Evolutionary conservation across 169 alveolate genomes (phyloP), one percentile per base, ranked within the genome.

Genomic region (Perkinsus chesapeaki): DNA sequence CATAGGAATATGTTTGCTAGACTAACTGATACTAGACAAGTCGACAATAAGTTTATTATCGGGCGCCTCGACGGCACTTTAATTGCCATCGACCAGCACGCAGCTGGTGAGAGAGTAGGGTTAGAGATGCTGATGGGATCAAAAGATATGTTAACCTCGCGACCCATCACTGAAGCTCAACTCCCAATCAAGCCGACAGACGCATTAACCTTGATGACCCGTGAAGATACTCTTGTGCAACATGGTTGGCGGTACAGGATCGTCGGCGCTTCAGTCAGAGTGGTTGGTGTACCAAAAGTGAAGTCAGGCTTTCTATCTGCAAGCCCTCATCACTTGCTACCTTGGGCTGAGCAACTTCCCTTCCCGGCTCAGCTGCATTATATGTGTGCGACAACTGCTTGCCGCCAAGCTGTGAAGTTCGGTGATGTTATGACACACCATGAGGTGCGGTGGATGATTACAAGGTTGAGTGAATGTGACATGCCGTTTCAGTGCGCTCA

Each of bases 51-150:
- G 82, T 60, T 43, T 3, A 91, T 93, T 39, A 91, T 92, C 39
- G 43, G 92, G 36, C 60, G 92, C 7, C 27, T 39, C n/a, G 48
- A 0, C 39, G 73, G 90, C 10, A 19, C 91, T 12, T 12, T 94
- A 3, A 27, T 92, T 3, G 94, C 93, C 0, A 39, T 94, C 3
- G 95, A 94, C 94, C 92, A 94, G n/a, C 95, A 94, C 73, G 94
- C 95, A n/a, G 73, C 94, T 37, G 93, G 93, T n/a, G 95, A 94
- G 72, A n/a, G 95, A 39, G 91, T 92, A 3, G 47, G 73, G 39
- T 73, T 94, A 0, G 95, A 94, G 72, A 34, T 47, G 60, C 60
- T 94, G n/a, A 39, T 43, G 48, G 73, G 31, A 0, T 73, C 93
- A 5, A n/a, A n/a, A 0, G 37, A 48, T 0, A 73, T 39, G 43